A percentile compares a stretch with the other conserved stretches of the same genome.
Evolutionary conservation across 441 rosid genomes (phyloP).

Genomic region (Gossypium gossypioides): DNA sequence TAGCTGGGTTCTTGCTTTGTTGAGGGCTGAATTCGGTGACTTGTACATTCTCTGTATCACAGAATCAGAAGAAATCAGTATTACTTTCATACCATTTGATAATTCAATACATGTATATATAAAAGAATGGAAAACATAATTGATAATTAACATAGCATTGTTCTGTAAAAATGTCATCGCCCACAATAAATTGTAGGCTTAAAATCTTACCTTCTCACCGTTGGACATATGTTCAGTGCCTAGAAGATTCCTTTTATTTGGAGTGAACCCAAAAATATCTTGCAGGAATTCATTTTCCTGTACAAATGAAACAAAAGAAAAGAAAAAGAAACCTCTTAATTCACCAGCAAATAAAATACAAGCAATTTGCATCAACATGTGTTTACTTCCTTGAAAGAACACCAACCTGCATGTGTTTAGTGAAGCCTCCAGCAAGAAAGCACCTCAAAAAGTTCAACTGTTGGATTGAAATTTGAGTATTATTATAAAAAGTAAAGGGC

Average conservation of each 20-base stretch:
- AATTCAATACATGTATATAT: neutral
- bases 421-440: slow-evolving; percentile 88
- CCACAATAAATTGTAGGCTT: neutral
- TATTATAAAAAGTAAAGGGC: slow-evolving; percentile 1
- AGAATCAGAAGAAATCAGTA: neutral
- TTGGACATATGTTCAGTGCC: slow-evolving; percentile 36
- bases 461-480: neutral
- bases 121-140: neutral
- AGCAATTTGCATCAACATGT: neutral
- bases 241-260: slow-evolving; percentile 39
- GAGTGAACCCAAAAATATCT: slow-evolving; percentile 58
- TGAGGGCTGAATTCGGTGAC: slow-evolving; percentile 63
- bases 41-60: slow-evolving; percentile 44
- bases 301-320: slow-evolving; percentile 6
- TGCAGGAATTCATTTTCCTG: slow-evolving; percentile 90
- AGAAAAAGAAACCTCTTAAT: neutral
- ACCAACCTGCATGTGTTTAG: slow-evolving; percentile 92
- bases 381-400: neutral
- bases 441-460: slow-evolving; percentile 80
- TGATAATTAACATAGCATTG: neutral
- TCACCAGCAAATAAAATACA: neutral
- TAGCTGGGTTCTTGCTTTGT: slow-evolving; percentile 76
- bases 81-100: neutral
- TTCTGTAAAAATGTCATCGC: neutral
- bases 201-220: slow-evolving; percentile 29